Conservation (phyloP, 129 eudicot species). For the Lonicera japonica region DNA sequence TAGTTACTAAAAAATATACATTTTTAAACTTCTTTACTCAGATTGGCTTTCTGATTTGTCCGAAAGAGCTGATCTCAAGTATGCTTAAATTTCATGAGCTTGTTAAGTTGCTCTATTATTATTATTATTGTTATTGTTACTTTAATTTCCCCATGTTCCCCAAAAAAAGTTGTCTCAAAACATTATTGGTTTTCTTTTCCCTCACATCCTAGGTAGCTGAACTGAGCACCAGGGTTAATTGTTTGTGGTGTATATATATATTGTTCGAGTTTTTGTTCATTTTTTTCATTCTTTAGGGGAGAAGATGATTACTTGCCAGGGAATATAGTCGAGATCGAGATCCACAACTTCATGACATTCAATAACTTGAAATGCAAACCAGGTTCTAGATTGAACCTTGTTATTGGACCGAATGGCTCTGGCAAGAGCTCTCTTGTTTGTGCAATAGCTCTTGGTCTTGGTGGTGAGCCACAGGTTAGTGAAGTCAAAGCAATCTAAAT, state of each 20-base stretch:
- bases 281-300: conserved; percentile 42
- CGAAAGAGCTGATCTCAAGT: background rate
- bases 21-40: too few relatives aligned
- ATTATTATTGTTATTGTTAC: background rate
- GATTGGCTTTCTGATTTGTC: background rate
- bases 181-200: background rate
- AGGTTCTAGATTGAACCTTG: conserved; percentile 87
- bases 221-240: background rate
- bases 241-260: conserved; percentile 1
- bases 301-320: conserved; percentile 85
- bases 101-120: too few relatives aligned
- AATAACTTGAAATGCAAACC: conserved; percentile 63
- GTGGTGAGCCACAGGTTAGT: conserved; percentile 96
- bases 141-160: background rate
- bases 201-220: background rate
- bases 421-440: conserved; percentile 95
- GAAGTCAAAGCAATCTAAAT: background rate
- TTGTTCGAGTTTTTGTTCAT: background rate
- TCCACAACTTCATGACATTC: conserved; percentile 83
- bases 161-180: background rate
- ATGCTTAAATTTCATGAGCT: too few relatives aligned
- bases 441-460: conserved; percentile 93
- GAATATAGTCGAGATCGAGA: conserved; percentile 74
- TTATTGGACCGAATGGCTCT: conserved; percentile 93
- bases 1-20: too few relatives aligned